Evolutionary conservation across 129 eudicot species (phyloP).

Genomic region (Artemisia argyi): DNA sequence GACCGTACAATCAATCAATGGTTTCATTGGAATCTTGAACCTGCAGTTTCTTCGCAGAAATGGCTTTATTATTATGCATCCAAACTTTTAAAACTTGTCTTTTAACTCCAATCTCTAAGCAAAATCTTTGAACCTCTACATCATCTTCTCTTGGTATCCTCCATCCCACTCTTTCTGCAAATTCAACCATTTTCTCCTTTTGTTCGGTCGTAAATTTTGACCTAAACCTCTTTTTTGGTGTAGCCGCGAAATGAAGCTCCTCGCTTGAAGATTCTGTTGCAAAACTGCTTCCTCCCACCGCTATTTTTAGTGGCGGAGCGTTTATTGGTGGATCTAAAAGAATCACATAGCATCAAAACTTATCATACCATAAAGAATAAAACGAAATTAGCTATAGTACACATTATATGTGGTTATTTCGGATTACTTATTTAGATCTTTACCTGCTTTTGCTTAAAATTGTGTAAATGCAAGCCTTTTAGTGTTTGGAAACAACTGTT

Average conservation of each 20-base stretch:
- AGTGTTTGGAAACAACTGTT: too few relatives aligned
- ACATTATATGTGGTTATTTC: background rate
- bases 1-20: constrained; percentile 31
- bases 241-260: constrained; percentile 53
- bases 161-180: constrained; percentile 89
- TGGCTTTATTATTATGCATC: constrained; percentile 88
- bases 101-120: constrained; percentile 69
- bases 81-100: constrained; percentile 89
- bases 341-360: background rate
- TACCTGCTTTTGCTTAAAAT: too few relatives aligned
- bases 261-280: constrained; percentile 79
- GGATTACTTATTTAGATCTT: too few relatives aligned
- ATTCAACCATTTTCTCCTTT: constrained; percentile 83
- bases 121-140: constrained; percentile 79
- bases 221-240: constrained; percentile 60
- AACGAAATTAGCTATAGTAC: background rate
- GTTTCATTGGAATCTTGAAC: constrained; percentile 43
- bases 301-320: constrained; percentile 54
- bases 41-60: constrained; percentile 51
- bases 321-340: constrained; percentile 8
- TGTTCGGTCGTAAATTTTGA: constrained; percentile 80
- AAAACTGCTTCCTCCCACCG: constrained; percentile 38
- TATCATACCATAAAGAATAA: background rate
- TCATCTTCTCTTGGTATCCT: constrained; percentile 90
- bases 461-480: too few relatives aligned